Evolutionary conservation across 176 grass and related monocot genomes (phyloP), one percentile per base, ranked within the genome.

Genomic region (Paspalum vaginatum): DNA sequence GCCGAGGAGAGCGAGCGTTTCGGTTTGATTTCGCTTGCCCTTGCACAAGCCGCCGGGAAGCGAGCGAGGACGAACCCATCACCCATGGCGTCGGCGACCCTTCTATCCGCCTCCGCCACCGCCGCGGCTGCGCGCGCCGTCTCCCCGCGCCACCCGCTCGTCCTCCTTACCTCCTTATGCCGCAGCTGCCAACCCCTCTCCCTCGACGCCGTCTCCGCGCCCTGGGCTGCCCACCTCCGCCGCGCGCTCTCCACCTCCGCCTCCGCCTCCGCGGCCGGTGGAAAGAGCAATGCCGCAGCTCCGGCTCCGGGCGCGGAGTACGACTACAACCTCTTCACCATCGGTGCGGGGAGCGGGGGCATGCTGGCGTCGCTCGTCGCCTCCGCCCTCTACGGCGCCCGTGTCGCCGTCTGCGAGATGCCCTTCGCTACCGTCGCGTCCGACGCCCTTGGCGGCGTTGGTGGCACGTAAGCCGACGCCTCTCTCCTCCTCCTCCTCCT

Each of bases 301-400:
- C 24, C 61, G 20, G 54, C 8, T 4, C 32, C 39, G 4, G 16
- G n/a, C n/a, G n/a, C 2, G 65, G 67, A 65, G 72, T 92, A 89
- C 65, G 93, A 97, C 75, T 92, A 86, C 48, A 88, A 97, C 72
- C 85, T 97, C 40, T 91, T 97, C 62, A 97, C 93, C 25, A 88
- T 97, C 38, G 93, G 88, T 12, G 90, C 93, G 4, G 90, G 93
- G 40, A 97, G 90, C 65, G 93, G 93, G 11, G 93, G 90, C 60
- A 88, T 93, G 45, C 85, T 88, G 15, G 90, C 93, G 15, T 91
- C 90, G 59, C 88, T 88, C 59, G 74, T 72, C 32, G 90, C 93
- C 3, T 81, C 90, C 45, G 81, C 75, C 26, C 58, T 79, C 67
- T 97, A 88, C 50, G 93, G 93, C 42, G 85, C 85, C 47, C 76